Percentiles rank a stretch among this genome's conserved stretches.
These are phyloP conservation scores for Punctularia strigosozonata DNA, from an alignment of 768 basidiomycete species.

Conservation along the genomic window DNA sequence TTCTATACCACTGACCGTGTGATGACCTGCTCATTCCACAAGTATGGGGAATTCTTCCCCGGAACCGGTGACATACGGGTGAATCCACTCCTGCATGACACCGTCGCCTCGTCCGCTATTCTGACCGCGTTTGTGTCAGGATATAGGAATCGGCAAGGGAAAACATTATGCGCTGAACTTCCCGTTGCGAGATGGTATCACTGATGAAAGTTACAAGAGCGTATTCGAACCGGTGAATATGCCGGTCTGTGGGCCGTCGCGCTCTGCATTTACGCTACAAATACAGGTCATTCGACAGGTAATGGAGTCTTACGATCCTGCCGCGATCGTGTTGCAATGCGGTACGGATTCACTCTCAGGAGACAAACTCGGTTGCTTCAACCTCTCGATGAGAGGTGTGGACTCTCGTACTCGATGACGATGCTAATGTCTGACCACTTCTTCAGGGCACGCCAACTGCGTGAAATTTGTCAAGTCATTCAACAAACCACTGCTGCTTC, in stretches of 20 bases:
- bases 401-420: background rate
- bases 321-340: constrained; percentile 93
- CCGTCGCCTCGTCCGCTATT: background rate
- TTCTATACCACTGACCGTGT: constrained; percentile 98
- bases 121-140: constrained; percentile 29
- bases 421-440: no score
- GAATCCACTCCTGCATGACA: constrained; percentile 18
- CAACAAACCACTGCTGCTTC: constrained; percentile 82
- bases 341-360: constrained; percentile 96
- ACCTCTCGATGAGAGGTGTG: constrained; percentile 87
- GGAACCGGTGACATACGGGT: constrained; percentile 96
- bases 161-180: constrained; percentile 93
- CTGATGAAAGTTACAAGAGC: constrained; percentile 87
- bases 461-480: constrained; percentile 96
- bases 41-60: constrained; percentile 98
- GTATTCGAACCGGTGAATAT: constrained; percentile 86
- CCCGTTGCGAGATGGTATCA: constrained; percentile 88
- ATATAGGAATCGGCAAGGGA: constrained; percentile 88
- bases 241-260: no score
- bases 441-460: constrained; percentile 89
- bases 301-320: constrained; percentile 90
- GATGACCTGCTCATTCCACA: constrained; percentile 97
- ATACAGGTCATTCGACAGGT: constrained; percentile 81
- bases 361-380: constrained; percentile 92
- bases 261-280: background rate